Evolutionary conservation across 768 basidiomycete genomes (phyloP), one percentile per base, ranked within the genome.

Genomic region (Mycena belliarum): DNA sequence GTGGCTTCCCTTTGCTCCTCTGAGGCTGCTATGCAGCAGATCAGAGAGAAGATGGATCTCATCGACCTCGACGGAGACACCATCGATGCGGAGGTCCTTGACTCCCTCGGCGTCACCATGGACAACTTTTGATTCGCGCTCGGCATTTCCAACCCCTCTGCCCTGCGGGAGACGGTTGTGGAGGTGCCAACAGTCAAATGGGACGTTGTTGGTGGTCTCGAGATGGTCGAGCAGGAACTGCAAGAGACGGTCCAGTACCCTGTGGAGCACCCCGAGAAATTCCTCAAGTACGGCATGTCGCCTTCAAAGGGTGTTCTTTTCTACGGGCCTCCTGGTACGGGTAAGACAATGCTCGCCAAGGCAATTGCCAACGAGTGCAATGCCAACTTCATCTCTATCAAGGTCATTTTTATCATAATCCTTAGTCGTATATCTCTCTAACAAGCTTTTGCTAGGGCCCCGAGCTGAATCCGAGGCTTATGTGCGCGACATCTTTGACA

Each of bases 1-100:
- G 72, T 99, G 56, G 97, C 97, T 24, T 91, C 97, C 12, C 83
- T 99, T 49, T 99, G 97, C 73, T 98, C 97, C 2, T n/a, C n/a
- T n/a, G 97, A 99, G 72, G 97, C 97, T 53, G 97, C 97, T 44
- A 99, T 99, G 97, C 97, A 99, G 79, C 97, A 99, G 73, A 99
- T 99, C 63, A 92, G 97, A 72, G 97, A 99, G 78, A 98, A 99
- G 86, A 98, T 99, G 96, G 95, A 98, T 65, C 77, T 94, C 65
- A 94, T 96, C 63, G 94, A 95, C 72, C 83, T 96, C 28, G 93
- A 95, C 61, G 93, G 95, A 74, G 97, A 99, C 70, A 98, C 96
- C 47, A 99, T 99, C 69, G 97, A 99, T 68, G 97, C 97, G 9
- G 97, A 99, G 75, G 96, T 99, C 2, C 89, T 99, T 52, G 97